Evolutionary conservation across 768 basidiomycete species (phyloP), one percentile per base, ranked within the genome.

Genomic region (Xerocomellus amylosporus): DNA sequence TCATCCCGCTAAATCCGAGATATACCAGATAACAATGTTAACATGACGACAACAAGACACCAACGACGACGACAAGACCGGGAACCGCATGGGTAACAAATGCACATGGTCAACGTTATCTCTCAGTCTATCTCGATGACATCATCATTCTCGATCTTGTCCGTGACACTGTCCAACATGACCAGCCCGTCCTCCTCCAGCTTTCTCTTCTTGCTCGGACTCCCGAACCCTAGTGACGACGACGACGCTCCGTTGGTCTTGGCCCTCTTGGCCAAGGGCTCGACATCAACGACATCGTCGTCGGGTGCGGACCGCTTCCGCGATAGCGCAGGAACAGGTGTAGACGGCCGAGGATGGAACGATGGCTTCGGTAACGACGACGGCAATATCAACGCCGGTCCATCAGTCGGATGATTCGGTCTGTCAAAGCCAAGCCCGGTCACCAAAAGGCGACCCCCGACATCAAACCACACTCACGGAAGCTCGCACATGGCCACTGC

Each of bases 171-270:
- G 31, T 88, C 87, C 66, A 93, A 69, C 61, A 90, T 58, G 33
- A 93, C 66, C 42, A 92, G 62, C 9, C 90, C 90, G 51, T 92
- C 89, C 62, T 87, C 84, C 44, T 92, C 90, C 52, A 91, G 65
- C 58, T 74, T 70, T 53, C 81, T 71, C 62, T 78, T 82, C 73
- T 89, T 88, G 62, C 79, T 86, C 15, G 86, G 86, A 61, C 83
- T 85, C 28, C 67, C 58, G 1, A 66, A 58, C 12, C 67, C 64
- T 8, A 33, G 8, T n/a, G 51, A 45, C 4, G 61, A 48, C 12
- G 51, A 45, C 4, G 61, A 48, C 15, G 60, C 31, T 1, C 65
- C 70, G 40, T 73, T 71, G n/a, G 67, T 69, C 55, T 72, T 77
- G 2, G 73, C 67, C 47, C 82, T 80, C 67, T 88, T 89, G 5